phyloP scores from a whole-genome alignment of 164 flowering plant species.

The Saururus chinensis region DNA sequence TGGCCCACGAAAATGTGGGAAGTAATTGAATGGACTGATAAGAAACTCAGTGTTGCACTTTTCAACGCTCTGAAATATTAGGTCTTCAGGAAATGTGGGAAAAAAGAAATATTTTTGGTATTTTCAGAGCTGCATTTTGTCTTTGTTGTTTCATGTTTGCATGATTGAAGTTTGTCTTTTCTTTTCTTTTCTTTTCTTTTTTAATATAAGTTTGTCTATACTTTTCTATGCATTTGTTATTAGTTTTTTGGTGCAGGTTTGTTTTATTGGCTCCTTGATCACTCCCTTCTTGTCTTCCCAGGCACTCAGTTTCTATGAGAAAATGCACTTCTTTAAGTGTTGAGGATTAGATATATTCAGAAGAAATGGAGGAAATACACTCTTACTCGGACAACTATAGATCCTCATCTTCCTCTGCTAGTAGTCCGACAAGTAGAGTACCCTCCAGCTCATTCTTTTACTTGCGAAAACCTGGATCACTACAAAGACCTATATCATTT shows the following conservation, averaged over 20 bases:
- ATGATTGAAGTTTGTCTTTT: too few species aligned
- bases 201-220: too few species aligned
- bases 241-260: neutral
- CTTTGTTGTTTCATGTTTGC: too few species aligned
- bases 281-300: neutral
- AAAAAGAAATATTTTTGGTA: too few species aligned
- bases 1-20: too few species aligned
- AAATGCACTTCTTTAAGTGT: neutral
- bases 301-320: neutral
- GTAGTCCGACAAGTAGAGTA: slow-evolving; percentile 82
- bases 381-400: slow-evolving; percentile 86
- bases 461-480: slow-evolving; percentile 75
- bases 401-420: slow-evolving; percentile 92
- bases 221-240: too few species aligned
- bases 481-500: slow-evolving; percentile 83
- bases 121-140: too few species aligned
- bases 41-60: too few species aligned
- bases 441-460: slow-evolving; percentile 85
- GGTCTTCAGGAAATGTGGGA: too few species aligned
- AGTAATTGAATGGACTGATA: too few species aligned
- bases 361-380: slow-evolving; percentile 86
- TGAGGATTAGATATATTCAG: neutral
- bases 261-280: neutral
- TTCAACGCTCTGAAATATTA: too few species aligned
- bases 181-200: too few species aligned